Conservation (phyloP, 1,139 yeast species). For the Kluyveromyces sp. region DNA sequence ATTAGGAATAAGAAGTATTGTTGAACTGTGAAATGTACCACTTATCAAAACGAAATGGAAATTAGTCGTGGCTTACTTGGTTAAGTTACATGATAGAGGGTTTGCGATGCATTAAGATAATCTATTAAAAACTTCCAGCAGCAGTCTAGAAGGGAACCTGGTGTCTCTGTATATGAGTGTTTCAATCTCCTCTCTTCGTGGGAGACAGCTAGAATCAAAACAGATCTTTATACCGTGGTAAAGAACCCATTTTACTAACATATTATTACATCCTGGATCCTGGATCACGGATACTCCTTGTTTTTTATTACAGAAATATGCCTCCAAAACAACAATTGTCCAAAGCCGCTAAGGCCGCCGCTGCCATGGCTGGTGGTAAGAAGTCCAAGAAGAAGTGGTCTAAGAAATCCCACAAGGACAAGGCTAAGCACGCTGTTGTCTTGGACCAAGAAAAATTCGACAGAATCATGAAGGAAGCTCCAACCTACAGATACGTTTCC, state of each 20-base stretch:
- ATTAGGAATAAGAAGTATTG: too few relatives aligned
- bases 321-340: slow-evolving; percentile 99
- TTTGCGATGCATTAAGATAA: too few relatives aligned
- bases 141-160: too few relatives aligned
- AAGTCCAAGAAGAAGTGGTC: slow-evolving; percentile 99
- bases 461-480: slow-evolving; percentile 98
- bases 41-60: too few relatives aligned
- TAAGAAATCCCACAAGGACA: slow-evolving; percentile 99
- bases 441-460: slow-evolving; percentile 98
- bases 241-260: background rate
- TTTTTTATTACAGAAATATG: slow-evolving; percentile 39
- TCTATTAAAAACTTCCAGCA: too few relatives aligned
- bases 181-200: too few relatives aligned
- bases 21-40: too few relatives aligned
- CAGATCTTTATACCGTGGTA: too few relatives aligned
- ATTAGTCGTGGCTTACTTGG: too few relatives aligned
- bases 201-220: too few relatives aligned
- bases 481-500: slow-evolving; percentile 97
- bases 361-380: slow-evolving; percentile 99
- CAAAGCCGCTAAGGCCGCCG: slow-evolving; percentile 99
- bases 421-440: slow-evolving; percentile 97
- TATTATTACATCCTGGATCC: background rate
- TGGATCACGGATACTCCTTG: background rate
- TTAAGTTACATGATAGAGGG: too few relatives aligned
- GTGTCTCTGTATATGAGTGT: too few relatives aligned